Percentiles rank a stretch among this genome's conserved stretches.
Conservation (phyloP, 306 rosid species). For the Vigna unguiculata region DNA sequence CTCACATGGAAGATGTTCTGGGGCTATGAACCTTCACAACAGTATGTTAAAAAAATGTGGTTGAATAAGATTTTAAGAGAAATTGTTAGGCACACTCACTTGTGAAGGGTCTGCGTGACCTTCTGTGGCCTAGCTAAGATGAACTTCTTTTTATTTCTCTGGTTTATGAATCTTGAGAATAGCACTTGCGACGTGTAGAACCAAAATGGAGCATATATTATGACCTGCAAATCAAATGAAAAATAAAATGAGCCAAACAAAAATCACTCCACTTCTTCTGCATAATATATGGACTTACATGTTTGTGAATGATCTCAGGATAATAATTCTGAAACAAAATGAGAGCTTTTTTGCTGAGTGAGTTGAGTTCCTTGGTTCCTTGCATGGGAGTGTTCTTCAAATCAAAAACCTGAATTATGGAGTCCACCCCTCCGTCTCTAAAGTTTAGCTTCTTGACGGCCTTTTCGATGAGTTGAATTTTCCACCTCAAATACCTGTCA, state of each 20-base stretch:
- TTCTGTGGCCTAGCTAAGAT: constrained; percentile 66
- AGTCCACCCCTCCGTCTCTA: constrained; percentile 68
- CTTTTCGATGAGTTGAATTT: constrained; percentile 65
- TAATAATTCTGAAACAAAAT: constrained; percentile 64
- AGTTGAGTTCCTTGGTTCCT: constrained; percentile 63
- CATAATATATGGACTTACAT: constrained; percentile 38
- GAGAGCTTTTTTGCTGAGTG: constrained; percentile 53
- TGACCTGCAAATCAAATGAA: constrained; percentile 54
- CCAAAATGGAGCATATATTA: constrained; percentile 85
- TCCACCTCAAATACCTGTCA: constrained; percentile 65
- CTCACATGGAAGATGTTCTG: constrained; percentile 77
- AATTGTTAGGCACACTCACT: constrained; percentile 52
- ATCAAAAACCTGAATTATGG: constrained; percentile 68
- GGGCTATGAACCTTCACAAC: constrained; percentile 61
- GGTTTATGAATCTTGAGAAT: constrained; percentile 58
- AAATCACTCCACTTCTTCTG: neutral
- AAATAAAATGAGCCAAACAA: neutral
- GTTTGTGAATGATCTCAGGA: constrained; percentile 67
- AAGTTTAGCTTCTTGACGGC: constrained; percentile 58
- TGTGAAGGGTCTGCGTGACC: constrained; percentile 75
- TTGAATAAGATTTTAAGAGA: constrained; percentile 18
- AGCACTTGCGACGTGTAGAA: constrained; percentile 64
- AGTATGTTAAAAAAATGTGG: constrained; percentile 17
- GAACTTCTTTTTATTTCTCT: constrained; percentile 63
- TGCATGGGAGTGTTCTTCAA: constrained; percentile 60